These are phyloP conservation scores for Polytolypa hystricis DNA, from an alignment of 2,329 filamentous ascomycete genomes.

Conservation along the genomic window DNA sequence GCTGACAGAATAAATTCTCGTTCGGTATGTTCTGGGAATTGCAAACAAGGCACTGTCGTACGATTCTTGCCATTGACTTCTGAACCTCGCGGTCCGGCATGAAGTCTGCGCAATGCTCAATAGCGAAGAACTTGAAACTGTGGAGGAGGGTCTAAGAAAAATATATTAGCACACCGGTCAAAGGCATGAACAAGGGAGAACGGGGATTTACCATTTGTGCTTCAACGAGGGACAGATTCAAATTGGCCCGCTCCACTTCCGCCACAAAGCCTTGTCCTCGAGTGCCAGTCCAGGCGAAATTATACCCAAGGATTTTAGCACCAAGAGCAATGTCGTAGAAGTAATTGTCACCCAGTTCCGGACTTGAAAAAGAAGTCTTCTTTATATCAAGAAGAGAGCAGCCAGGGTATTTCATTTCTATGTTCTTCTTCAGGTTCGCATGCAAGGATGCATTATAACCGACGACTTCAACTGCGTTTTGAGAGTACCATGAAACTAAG, in stretches of 20 bases:
- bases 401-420: slow-evolving; percentile 63
- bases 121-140: slow-evolving; percentile 77
- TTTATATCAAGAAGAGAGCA: slow-evolving; percentile 71
- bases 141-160: slow-evolving; percentile 58
- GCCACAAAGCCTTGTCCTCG: slow-evolving; percentile 62
- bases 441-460: slow-evolving; percentile 84
- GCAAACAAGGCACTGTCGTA: slow-evolving; percentile 64
- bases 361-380: slow-evolving; percentile 55
- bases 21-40: slow-evolving; percentile 64
- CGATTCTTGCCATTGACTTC: slow-evolving; percentile 61
- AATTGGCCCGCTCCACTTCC: slow-evolving; percentile 78
- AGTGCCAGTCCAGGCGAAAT: slow-evolving; percentile 62
- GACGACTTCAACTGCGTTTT: slow-evolving; percentile 65
- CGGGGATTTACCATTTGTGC: slow-evolving; percentile 63
- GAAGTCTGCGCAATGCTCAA: slow-evolving; percentile 65
- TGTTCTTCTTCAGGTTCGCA: slow-evolving; percentile 72
- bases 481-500: slow-evolving; percentile 67
- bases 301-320: slow-evolving; percentile 62
- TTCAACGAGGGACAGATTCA: slow-evolving; percentile 84
- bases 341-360: slow-evolving; percentile 61
- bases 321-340: slow-evolving; percentile 76
- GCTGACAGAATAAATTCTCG: slow-evolving; percentile 68
- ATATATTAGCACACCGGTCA: slow-evolving; percentile 17
- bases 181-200: no score
- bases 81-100: slow-evolving; percentile 46